Evolutionary conservation across 768 basidiomycete species (phyloP).

Genomic region (Pholiota molesta): DNA sequence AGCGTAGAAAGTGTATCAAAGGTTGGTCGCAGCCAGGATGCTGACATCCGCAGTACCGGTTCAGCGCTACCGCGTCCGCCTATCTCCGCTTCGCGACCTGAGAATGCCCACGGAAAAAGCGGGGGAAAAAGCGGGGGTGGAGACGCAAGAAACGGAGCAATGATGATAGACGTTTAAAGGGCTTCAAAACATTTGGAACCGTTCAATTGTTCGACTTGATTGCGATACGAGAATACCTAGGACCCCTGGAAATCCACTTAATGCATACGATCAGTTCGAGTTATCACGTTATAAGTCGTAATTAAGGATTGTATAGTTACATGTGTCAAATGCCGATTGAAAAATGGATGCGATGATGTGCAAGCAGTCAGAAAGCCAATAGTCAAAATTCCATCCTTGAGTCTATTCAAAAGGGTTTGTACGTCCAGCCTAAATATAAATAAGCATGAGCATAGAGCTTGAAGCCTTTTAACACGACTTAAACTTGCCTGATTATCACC

Average conservation of each 20-base stretch:
- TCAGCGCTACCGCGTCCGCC: not conserved
- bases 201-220: not conserved
- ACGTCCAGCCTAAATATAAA: slow-evolving; percentile 60
- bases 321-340: slow-evolving; percentile 9
- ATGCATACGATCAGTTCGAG: not conserved
- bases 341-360: slow-evolving; percentile 4
- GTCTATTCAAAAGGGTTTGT: slow-evolving; percentile 65
- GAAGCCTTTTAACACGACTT: not conserved
- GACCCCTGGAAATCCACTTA: no score
- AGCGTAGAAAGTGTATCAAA: not conserved
- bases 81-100: not conserved
- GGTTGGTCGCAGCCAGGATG: not conserved
- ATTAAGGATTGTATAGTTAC: slow-evolving; percentile 9
- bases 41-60: not conserved
- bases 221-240: not conserved
- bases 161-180: not conserved
- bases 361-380: not conserved
- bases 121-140: not conserved
- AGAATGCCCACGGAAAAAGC: not conserved
- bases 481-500: slow-evolving; percentile 68
- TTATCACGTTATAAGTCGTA: slow-evolving; percentile 1
- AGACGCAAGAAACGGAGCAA: not conserved
- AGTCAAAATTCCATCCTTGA: not conserved
- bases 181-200: not conserved
- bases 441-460: not conserved